Evolutionary conservation across 2,329 filamentous ascomycete species (phyloP), one percentile per base, ranked within the genome.

Genomic region (Byssoonygena ceratinophila): DNA sequence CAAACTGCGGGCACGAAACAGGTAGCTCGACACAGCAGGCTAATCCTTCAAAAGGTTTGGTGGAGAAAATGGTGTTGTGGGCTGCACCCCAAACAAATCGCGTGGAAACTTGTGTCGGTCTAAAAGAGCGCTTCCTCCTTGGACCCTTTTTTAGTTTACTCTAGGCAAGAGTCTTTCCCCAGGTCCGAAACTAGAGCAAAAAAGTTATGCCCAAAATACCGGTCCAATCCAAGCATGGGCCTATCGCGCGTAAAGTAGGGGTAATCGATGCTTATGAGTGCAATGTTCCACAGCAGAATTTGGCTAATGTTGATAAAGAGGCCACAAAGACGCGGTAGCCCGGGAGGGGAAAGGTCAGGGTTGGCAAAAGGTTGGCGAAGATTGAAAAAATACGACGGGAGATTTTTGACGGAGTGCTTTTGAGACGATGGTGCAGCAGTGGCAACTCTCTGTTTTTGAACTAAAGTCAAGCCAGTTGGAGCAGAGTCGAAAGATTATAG

Each of bases 401-500:
- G 18, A 12, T 41, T 39, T 46, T 34, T 47, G 34, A 25, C 27
- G 39, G 31, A 52, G 32, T 44, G 18, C 4, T 29, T 39, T 40
- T 41, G 34, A 46, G 44, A 53, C 46, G 51, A 48, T 53, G 51
- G 51, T 53, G 44, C 46, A 48, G 45, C 27, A 37, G 51, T 53
- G 51, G 51, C 51, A 53, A 49, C 45, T 43, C 34, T 44, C 20
- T 34, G 51, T 47, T 49, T 53, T 53, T 53, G 45, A 53, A 48
- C 51, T 53, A 53, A 49, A 31, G 20, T 49, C 39, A 14, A 49
- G 45, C 51, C 51, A 43, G 45, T 53, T 31, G 46, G 45, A 40
- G 18, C 25, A 34, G n/a, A 18, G 31, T 18, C 27, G 40, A 45
- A 36, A 37, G 45, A 51, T 44, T 44, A 36, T 31, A 36, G 32